A percentile compares a stretch with the other conserved stretches of the same genome.
Conservation (phyloP, 2,329 filamentous ascomycete species). For the Cladophialophora exuberans region DNA sequence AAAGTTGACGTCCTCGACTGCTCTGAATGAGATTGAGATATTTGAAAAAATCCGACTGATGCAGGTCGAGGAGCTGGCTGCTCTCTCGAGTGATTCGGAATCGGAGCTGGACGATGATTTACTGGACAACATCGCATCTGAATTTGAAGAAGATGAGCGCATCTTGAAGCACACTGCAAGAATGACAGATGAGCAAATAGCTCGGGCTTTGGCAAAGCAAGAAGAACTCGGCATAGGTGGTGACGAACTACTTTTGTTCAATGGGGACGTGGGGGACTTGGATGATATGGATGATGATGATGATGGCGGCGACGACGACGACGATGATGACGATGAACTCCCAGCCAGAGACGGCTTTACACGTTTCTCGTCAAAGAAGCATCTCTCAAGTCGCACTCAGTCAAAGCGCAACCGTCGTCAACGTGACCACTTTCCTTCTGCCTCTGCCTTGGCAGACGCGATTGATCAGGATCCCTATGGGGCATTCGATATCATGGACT, state of each 20-base stretch:
- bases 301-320: slow-evolving; percentile 33
- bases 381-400: slow-evolving; percentile 32
- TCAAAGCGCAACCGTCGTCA: slow-evolving; percentile 33
- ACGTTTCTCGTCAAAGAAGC: slow-evolving; percentile 28
- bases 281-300: slow-evolving; percentile 33
- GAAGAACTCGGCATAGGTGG: slow-evolving; percentile 65
- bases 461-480: slow-evolving; percentile 65
- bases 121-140: slow-evolving; percentile 44
- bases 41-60: slow-evolving; percentile 42
- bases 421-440: slow-evolving; percentile 54
- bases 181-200: slow-evolving; percentile 65
- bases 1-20: slow-evolving; percentile 38
- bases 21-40: slow-evolving; percentile 36
- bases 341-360: slow-evolving; percentile 26
- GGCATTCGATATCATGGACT: slow-evolving; percentile 85
- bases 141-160: slow-evolving; percentile 42
- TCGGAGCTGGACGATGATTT: slow-evolving; percentile 39
- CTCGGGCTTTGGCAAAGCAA: slow-evolving; percentile 63
- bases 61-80: slow-evolving; percentile 29
- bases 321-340: slow-evolving; percentile 34
- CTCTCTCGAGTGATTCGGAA: slow-evolving; percentile 36
- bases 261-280: slow-evolving; percentile 49
- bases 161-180: slow-evolving; percentile 41
- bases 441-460: slow-evolving; percentile 60
- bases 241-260: slow-evolving; percentile 62